Evolutionary conservation across 2,329 filamentous ascomycete genomes (phyloP).

Genomic region (Fusarium sp.): DNA sequence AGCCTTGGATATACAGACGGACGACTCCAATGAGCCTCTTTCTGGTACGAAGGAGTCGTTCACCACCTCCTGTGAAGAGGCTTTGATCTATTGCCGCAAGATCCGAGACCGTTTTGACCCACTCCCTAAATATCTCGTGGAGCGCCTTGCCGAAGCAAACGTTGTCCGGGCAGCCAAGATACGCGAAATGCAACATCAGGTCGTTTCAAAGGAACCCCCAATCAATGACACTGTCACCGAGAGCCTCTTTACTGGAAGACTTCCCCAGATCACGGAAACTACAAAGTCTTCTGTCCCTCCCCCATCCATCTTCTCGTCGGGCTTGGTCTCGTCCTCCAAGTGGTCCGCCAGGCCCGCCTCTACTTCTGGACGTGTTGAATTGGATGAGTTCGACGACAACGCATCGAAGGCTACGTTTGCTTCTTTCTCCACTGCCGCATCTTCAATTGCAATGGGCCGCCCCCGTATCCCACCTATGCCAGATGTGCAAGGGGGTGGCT

Average conservation of each 20-base stretch:
- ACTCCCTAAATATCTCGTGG: neutral
- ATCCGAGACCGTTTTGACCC: neutral
- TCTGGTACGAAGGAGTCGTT: neutral
- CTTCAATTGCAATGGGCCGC: too few relatives aligned
- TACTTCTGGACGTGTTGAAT: too few relatives aligned
- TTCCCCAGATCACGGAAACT: neutral
- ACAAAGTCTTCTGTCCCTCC: neutral
- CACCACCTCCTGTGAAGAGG: neutral
- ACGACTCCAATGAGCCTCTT: neutral
- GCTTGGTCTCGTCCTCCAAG: too few relatives aligned
- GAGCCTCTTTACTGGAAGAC: neutral
- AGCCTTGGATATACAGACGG: neutral
- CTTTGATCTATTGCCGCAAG: constrained; percentile 2
- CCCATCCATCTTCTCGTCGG: too few relatives aligned
- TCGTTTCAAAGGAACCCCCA: neutral
- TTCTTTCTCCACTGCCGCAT: too few relatives aligned
- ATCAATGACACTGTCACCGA: neutral
- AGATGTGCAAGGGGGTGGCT: too few relatives aligned
- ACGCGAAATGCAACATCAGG: neutral
- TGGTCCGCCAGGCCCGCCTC: too few relatives aligned
- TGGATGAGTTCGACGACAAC: too few relatives aligned
- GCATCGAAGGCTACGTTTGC: too few relatives aligned
- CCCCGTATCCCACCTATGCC: too few relatives aligned
- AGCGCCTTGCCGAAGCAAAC: neutral
- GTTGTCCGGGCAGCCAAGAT: neutral